A percentile compares a stretch with the other conserved stretches of the same genome.
Conservation (phyloP, 2,329 filamentous ascomycete species). For the Penicillium sp. region DNA sequence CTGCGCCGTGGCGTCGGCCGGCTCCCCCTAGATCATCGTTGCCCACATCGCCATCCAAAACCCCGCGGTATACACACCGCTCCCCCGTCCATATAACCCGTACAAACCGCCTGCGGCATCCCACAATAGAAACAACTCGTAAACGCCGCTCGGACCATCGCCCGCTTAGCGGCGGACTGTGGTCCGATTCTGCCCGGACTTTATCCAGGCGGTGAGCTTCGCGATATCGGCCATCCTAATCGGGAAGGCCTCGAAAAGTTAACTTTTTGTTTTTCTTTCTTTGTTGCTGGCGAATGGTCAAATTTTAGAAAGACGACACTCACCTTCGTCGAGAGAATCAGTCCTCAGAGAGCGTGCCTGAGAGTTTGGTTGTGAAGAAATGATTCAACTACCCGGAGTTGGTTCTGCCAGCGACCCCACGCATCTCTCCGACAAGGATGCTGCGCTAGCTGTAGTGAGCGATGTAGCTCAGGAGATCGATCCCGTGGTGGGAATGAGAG, state of each 20-base stretch:
- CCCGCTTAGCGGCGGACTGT: neutral
- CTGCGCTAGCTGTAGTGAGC: constrained; percentile 61
- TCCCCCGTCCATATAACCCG: too few species aligned
- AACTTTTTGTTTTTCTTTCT: constrained; percentile 4
- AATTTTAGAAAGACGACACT: neutral
- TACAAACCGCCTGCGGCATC: too few species aligned
- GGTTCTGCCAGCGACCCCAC: constrained; percentile 7
- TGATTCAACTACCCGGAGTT: constrained; percentile 26
- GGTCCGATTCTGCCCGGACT: constrained; percentile 14
- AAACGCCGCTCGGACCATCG: too few species aligned
- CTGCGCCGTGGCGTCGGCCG: too few species aligned
- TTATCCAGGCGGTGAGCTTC: constrained; percentile 13
- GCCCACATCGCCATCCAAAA: too few species aligned
- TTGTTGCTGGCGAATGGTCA: neutral
- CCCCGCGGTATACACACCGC: too few species aligned
- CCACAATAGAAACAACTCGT: too few species aligned
- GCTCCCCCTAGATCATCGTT: too few species aligned
- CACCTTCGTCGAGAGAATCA: neutral
- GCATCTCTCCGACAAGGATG: constrained; percentile 49
- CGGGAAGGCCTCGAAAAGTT: constrained; percentile 17
- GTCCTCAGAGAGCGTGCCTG: too few species aligned
- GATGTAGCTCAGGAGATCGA: constrained; percentile 53
- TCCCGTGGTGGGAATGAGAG: constrained; percentile 55
- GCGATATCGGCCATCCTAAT: constrained; percentile 23
- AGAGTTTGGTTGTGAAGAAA: constrained; percentile 1